Conservation (phyloP, 257 asterid genomes). For the Anisodus tanguticus region DNA sequence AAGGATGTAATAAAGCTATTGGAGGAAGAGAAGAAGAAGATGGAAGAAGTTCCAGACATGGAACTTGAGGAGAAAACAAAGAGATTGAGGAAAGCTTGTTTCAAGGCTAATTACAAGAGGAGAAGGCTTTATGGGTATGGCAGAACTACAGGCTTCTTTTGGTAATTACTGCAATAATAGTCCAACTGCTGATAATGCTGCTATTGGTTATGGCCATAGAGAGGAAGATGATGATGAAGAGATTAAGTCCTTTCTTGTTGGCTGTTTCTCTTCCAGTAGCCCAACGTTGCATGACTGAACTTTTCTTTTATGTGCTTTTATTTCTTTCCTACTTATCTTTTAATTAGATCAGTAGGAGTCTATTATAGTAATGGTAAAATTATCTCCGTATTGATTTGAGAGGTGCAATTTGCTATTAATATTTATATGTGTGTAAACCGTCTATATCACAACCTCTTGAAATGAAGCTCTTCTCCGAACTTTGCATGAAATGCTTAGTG, state of each 20-base stretch:
- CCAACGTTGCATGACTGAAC: not conserved
- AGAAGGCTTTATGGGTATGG: constrained; percentile 49
- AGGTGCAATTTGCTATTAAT: not conserved
- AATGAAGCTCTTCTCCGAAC: not conserved
- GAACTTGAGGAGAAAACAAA: constrained; percentile 63
- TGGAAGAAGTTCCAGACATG: constrained; percentile 61
- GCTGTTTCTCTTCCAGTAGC: constrained; percentile 42
- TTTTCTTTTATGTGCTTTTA: not conserved
- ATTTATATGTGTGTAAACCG: not conserved
- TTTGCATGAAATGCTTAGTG: too few species aligned
- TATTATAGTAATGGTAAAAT: not conserved
- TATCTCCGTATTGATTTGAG: not conserved
- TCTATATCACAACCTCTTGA: not conserved
- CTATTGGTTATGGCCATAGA: not conserved
- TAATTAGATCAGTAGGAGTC: not conserved
- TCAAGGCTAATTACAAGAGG: constrained; percentile 70
- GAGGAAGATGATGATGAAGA: constrained; percentile 39
- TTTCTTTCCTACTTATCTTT: not conserved
- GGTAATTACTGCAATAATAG: not conserved
- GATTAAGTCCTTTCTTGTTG: constrained; percentile 46
- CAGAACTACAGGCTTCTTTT: not conserved
- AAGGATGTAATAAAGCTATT: constrained; percentile 47
- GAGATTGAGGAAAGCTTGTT: constrained; percentile 62
- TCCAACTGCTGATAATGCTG: not conserved
- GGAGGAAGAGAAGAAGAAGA: constrained; percentile 50